Evolutionary conservation across 768 basidiomycete genomes (phyloP).

Genomic region (Hygrophoropsis aurantiaca): DNA sequence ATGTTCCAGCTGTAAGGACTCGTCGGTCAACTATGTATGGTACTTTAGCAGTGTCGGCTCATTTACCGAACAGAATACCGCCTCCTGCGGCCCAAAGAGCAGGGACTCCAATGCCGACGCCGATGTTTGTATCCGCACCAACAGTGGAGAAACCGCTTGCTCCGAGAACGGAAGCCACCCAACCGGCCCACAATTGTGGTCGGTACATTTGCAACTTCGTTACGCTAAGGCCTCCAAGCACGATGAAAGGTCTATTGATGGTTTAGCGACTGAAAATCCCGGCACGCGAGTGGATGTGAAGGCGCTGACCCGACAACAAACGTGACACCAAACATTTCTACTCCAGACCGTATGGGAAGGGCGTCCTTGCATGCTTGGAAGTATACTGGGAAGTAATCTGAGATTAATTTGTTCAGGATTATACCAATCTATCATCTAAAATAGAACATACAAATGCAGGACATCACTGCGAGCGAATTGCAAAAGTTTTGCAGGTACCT

Average conservation of each 20-base stretch:
- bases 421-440: too few species aligned
- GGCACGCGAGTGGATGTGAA: too few species aligned
- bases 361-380: slow-evolving; percentile 41
- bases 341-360: slow-evolving; percentile 32
- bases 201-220: slow-evolving; percentile 30
- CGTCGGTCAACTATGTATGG: too few species aligned
- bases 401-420: background rate
- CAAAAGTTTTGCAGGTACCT: slow-evolving; percentile 29
- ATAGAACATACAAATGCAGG: slow-evolving; percentile 24
- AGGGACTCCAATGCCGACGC: slow-evolving; percentile 19
- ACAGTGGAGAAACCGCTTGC: slow-evolving; percentile 35
- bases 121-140: slow-evolving; percentile 20
- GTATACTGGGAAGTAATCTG: slow-evolving; percentile 43
- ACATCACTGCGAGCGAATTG: slow-evolving; percentile 11
- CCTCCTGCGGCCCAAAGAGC: slow-evolving; percentile 23
- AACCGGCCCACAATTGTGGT: slow-evolving; percentile 31
- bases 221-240: slow-evolving; percentile 32
- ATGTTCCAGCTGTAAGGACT: slow-evolving; percentile 23
- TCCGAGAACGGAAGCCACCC: slow-evolving; percentile 31
- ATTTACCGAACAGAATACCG: slow-evolving; percentile 16
- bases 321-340: slow-evolving; percentile 13
- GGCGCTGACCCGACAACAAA: slow-evolving; percentile 5
- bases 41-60: too few species aligned
- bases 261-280: slow-evolving; percentile 18
- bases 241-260: slow-evolving; percentile 29